Evolutionary conservation across 2,329 filamentous ascomycete genomes (phyloP).

Genomic region (Cordyceps javanica): DNA sequence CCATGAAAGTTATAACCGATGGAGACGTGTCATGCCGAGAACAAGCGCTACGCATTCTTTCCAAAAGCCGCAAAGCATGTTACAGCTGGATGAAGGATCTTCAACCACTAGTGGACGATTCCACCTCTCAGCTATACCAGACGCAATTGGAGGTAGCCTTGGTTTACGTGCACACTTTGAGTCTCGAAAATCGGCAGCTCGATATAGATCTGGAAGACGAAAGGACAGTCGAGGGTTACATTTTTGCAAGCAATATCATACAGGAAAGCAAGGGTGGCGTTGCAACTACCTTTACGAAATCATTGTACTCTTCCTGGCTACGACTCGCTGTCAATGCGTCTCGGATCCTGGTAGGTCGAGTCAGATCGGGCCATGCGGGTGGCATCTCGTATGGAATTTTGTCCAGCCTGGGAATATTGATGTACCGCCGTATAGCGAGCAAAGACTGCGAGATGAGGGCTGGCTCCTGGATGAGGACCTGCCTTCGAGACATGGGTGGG

Average conservation of each 20-base stretch:
- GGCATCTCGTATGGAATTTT: accelerated
- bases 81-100: background rate
- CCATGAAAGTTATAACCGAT: background rate
- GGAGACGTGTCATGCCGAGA: background rate
- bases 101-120: background rate
- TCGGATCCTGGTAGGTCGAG: background rate
- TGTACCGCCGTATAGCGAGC: too few species aligned
- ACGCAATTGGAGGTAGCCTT: background rate
- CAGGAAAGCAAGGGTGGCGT: background rate
- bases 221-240: background rate
- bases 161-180: background rate
- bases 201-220: background rate
- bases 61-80: background rate
- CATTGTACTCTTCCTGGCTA: background rate
- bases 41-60: accelerated
- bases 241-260: background rate
- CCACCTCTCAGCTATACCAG: background rate
- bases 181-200: background rate
- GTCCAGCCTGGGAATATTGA: background rate
- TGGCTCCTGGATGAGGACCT: background rate
- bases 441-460: too few species aligned
- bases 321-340: background rate
- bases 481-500: accelerated
- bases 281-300: background rate
- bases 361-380: background rate